A percentile compares a stretch with the other conserved stretches of the same genome.
Conservation (phyloP, 495 filamentous ascomycete species). For the Aspergillus homomorphus region DNA sequence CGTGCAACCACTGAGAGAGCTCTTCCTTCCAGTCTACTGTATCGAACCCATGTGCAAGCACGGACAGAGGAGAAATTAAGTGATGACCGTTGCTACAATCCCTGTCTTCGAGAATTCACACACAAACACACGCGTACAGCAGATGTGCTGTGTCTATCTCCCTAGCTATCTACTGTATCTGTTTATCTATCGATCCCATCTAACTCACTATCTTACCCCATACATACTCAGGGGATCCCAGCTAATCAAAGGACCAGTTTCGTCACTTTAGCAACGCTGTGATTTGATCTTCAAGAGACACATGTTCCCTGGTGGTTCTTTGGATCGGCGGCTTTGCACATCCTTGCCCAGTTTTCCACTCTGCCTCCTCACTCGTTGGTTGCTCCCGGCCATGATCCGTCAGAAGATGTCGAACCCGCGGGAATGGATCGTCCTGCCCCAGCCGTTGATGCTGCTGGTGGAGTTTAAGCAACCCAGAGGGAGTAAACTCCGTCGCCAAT, state of each 20-base stretch:
- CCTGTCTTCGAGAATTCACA: background rate
- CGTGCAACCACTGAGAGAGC: background rate
- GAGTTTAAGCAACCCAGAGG: constrained; percentile 1
- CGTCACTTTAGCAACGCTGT: constrained; percentile 9
- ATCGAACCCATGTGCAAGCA: background rate
- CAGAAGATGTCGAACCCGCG: constrained; percentile 26
- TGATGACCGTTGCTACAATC: background rate
- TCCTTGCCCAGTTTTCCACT: constrained; percentile 29
- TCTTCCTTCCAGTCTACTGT: background rate
- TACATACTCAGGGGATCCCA: background rate
- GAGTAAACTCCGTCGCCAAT: constrained; percentile 3
- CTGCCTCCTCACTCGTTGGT: constrained; percentile 17
- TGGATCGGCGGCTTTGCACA: constrained; percentile 32
- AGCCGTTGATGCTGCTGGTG: constrained; percentile 22
- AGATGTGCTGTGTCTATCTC: background rate
- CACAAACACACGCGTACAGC: background rate
- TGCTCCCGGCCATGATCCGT: constrained; percentile 24
- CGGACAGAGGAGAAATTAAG: background rate
- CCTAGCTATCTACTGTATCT: background rate
- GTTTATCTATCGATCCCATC: background rate
- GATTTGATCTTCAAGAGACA: constrained; percentile 9
- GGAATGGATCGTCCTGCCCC: constrained; percentile 34
- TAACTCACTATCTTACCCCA: background rate
- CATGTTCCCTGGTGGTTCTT: constrained; percentile 13
- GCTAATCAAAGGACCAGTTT: background rate